A percentile compares a stretch with the other conserved stretches of the same genome.
Evolutionary conservation across 805 yeast species (phyloP).

Genomic region (Starmerella stellata): DNA sequence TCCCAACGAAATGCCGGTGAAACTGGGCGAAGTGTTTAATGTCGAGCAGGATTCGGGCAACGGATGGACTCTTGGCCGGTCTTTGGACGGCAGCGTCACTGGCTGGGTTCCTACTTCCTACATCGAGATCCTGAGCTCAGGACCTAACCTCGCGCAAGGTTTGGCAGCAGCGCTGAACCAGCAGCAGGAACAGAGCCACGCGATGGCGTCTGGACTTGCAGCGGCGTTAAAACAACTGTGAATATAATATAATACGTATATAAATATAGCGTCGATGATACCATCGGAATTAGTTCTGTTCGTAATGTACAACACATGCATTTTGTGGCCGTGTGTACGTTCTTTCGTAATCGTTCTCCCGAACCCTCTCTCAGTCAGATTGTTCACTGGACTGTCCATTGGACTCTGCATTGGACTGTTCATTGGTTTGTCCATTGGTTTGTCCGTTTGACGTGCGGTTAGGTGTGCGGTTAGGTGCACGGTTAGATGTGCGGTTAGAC

Average conservation of each 20-base stretch:
- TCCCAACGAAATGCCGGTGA: slow-evolving; percentile 61
- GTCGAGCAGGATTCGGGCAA: slow-evolving; percentile 57
- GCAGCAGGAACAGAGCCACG: slow-evolving; percentile 16
- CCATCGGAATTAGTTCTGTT: too few relatives aligned
- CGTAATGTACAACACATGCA: too few relatives aligned
- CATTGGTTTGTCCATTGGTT: too few relatives aligned
- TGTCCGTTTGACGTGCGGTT: too few relatives aligned
- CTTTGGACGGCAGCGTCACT: slow-evolving; percentile 53
- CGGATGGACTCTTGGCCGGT: slow-evolving; percentile 88
- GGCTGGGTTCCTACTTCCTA: slow-evolving; percentile 99
- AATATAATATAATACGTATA: too few relatives aligned
- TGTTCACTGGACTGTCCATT: too few relatives aligned
- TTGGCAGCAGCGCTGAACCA: slow-evolving; percentile 16
- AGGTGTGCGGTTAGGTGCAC: too few relatives aligned
- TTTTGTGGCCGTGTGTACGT: too few relatives aligned
- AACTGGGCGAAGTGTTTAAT: slow-evolving; percentile 57
- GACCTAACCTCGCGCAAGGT: slow-evolving; percentile 12
- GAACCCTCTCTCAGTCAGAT: too few relatives aligned
- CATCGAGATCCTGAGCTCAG: slow-evolving; percentile 28
- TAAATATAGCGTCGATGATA: neutral
- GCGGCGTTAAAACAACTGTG: slow-evolving; percentile 12
- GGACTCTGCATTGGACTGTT: too few relatives aligned
- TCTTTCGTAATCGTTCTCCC: too few relatives aligned
- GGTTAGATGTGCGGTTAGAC: too few relatives aligned
- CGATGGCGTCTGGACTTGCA: slow-evolving; percentile 16